Conservation (phyloP, 1,139 yeast species). For the Taiozyma sp. region DNA sequence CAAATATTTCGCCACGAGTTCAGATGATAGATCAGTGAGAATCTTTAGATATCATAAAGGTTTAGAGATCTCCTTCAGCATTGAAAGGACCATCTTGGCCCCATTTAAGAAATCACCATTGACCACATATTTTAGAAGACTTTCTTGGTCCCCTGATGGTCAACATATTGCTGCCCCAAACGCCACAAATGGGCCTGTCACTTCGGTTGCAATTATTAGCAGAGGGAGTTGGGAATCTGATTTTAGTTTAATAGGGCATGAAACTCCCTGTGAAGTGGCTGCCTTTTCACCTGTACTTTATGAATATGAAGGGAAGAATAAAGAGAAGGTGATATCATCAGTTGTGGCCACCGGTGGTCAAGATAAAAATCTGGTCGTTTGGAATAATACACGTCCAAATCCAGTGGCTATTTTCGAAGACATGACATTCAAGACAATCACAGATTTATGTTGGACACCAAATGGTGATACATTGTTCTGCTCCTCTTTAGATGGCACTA, state of each 20-base stretch:
- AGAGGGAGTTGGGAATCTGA: constrained; percentile 94
- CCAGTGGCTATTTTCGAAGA: constrained; percentile 65
- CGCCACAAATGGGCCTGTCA: constrained; percentile 94
- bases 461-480: constrained; percentile 67
- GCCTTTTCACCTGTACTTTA: constrained; percentile 76
- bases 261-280: constrained; percentile 94
- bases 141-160: constrained; percentile 98
- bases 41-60: constrained; percentile 80
- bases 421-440: constrained; percentile 54
- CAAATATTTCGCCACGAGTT: constrained; percentile 93
- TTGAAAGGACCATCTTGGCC: constrained; percentile 74
- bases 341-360: constrained; percentile 77
- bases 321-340: constrained; percentile 29
- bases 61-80: constrained; percentile 74
- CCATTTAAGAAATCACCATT: constrained; percentile 90
- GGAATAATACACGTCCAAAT: constrained; percentile 58
- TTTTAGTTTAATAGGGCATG: constrained; percentile 87
- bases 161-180: constrained; percentile 94
- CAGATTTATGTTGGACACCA: constrained; percentile 76
- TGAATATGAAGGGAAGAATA: constrained; percentile 24
- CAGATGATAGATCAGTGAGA: constrained; percentile 89
- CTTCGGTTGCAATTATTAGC: constrained; percentile 81
- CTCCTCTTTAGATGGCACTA: constrained; percentile 82
- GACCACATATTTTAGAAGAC: constrained; percentile 85
- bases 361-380: constrained; percentile 63